A percentile compares a stretch with the other conserved stretches of the same genome.
phyloP scores from a whole-genome alignment of 306 rosid genomes.

The Castanopsis chinensis region DNA sequence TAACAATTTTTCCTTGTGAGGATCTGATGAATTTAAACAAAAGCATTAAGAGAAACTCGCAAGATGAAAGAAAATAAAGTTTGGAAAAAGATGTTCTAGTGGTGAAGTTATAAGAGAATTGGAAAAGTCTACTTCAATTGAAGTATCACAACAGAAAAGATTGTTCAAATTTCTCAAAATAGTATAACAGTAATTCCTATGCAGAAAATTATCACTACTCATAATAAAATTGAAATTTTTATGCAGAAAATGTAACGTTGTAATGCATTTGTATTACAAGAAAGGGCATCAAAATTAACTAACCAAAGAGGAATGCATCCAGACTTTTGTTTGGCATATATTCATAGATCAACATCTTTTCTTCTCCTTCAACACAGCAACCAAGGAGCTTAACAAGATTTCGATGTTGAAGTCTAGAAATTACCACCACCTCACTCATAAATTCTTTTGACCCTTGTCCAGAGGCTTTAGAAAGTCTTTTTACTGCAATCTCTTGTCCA shows the following conservation, averaged over 20 bases:
- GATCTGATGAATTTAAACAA: slow-evolving; percentile 12
- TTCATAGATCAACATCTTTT: slow-evolving; percentile 46
- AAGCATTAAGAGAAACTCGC: background rate
- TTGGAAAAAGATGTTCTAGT: too few relatives aligned
- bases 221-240: too few relatives aligned
- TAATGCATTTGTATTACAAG: too few relatives aligned
- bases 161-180: background rate
- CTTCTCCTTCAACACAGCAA: slow-evolving; percentile 40
- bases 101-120: too few relatives aligned
- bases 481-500: slow-evolving; percentile 45
- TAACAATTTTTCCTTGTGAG: slow-evolving; percentile 7
- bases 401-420: slow-evolving; percentile 54
- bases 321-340: slow-evolving; percentile 48
- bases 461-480: slow-evolving; percentile 43
- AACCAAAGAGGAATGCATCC: slow-evolving; percentile 40
- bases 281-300: slow-evolving; percentile 1
- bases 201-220: too few relatives aligned
- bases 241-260: too few relatives aligned
- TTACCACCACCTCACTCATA: slow-evolving; percentile 42
- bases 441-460: slow-evolving; percentile 48
- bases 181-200: too few relatives aligned
- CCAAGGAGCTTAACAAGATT: slow-evolving; percentile 50
- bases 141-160: background rate
- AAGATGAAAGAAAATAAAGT: background rate
- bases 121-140: background rate